Evolutionary conservation across 306 rosid genomes (phyloP).

Genomic region (Echinosophora koreensis): DNA sequence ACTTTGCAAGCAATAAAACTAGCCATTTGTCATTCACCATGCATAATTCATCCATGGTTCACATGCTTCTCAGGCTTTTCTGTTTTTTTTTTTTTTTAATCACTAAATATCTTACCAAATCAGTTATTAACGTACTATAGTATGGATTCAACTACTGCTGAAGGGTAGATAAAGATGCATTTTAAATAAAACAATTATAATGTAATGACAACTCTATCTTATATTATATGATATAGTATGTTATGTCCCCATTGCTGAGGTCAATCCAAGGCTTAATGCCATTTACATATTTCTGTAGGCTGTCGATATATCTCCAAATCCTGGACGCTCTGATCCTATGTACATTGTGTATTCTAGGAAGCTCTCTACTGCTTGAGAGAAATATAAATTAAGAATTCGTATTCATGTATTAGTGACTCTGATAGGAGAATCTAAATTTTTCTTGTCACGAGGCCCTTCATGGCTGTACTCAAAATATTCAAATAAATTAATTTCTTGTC

Average conservation of each 20-base stretch:
- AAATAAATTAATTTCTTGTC: slow-evolving; percentile 5
- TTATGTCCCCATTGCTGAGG: slow-evolving; percentile 17
- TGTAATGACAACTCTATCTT: slow-evolving; percentile 9
- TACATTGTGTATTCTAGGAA: slow-evolving; percentile 71
- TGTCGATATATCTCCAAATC: slow-evolving; percentile 81
- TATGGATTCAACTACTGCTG: not conserved
- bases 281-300: slow-evolving; percentile 59
- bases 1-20: not conserved
- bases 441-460: slow-evolving; percentile 12
- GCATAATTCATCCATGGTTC: slow-evolving; percentile 4
- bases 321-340: slow-evolving; percentile 87
- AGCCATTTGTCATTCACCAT: not conserved
- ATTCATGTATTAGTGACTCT: slow-evolving; percentile 10
- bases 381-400: slow-evolving; percentile 16
- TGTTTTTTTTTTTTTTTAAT: not conserved
- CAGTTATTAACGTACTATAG: not conserved
- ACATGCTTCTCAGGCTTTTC: not conserved
- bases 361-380: slow-evolving; percentile 51
- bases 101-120: not conserved
- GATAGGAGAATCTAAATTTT: slow-evolving; percentile 29
- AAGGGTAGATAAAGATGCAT: not conserved
- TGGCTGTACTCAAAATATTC: slow-evolving; percentile 16
- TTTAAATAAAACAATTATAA: slow-evolving; percentile 6
- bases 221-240: not conserved
- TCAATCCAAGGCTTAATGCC: not conserved